These are phyloP conservation scores for Hura crepitans DNA, from an alignment of 441 rosid species.

Conservation along the genomic window DNA sequence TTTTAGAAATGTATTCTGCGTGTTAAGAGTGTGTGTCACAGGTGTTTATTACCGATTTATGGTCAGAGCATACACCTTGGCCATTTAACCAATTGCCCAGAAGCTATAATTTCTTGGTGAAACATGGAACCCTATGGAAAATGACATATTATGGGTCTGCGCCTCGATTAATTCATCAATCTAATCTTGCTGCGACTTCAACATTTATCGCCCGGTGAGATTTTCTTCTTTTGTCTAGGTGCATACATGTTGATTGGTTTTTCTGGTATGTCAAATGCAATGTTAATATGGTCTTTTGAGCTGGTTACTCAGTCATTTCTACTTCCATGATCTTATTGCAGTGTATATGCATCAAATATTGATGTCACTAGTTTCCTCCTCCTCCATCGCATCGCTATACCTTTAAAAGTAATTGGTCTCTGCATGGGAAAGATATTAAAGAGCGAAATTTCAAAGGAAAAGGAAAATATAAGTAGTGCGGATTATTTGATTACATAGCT, in stretches of 20 bases:
- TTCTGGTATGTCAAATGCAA: not conserved
- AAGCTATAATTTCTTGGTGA: conserved; percentile 89
- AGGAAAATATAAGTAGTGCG: not conserved
- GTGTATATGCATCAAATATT: not conserved
- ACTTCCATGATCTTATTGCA: not conserved
- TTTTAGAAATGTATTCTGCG: conserved; percentile 13
- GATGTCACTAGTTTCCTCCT: not conserved
- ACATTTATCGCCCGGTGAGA: conserved; percentile 89
- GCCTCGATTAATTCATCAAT: conserved; percentile 81
- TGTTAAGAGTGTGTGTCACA: conserved; percentile 51
- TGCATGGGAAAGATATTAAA: too few species aligned
- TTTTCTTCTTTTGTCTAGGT: conserved; percentile 11
- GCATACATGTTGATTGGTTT: not conserved
- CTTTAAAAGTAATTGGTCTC: too few species aligned
- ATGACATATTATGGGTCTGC: conserved; percentile 85
- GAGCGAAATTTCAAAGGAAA: not conserved
- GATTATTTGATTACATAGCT: not conserved
- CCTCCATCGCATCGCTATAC: not conserved
- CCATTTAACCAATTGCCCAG: conserved; percentile 95
- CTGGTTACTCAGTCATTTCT: not conserved
- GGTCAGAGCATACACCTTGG: conserved; percentile 99
- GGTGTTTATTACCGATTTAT: conserved; percentile 91
- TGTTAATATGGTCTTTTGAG: not conserved
- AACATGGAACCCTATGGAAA: conserved; percentile 85
- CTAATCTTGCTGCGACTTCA: conserved; percentile 94